Evolutionary conservation across 106 monocot genomes (phyloP), one percentile per base, ranked within the genome.

Genomic region (Dendrobium catenatum): DNA sequence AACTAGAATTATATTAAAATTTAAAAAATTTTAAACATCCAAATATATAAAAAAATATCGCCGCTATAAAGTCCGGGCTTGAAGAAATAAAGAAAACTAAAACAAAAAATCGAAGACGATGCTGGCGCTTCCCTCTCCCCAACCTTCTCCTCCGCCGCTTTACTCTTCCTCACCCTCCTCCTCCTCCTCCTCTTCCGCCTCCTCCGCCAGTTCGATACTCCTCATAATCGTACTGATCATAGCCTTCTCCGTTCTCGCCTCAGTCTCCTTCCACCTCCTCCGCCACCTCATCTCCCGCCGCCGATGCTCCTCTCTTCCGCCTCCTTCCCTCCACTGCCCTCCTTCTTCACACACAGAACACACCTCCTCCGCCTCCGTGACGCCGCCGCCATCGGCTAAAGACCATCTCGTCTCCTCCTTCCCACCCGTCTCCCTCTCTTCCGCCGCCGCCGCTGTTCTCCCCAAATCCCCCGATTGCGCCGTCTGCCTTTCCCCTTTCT

Each of bases 401-500:
- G 78, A 89, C 19, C 80, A 79, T 41, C 82, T 92, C 40, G 87
- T 91, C 67, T 86, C 85, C 15, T 89, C 94, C 42, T 91, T 98
- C 51, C 97, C 93, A 11, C 41, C 89, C n/a, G 72, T 85, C 55
- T 79, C 88, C 47, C 31, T 80, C 13, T 54, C 81, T 55, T 85
- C 89, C 10, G 77, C 13, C 13, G 10, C 13, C 16, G 10, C 13
- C 16, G 2, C 13, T 3, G 10, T 51, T 15, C 37, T 31, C n/a
- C 41, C 73, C 9, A 51, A 89, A 4, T 83, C 83, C 26, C 87
- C 80, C 7, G 95, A 96, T 79, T 99, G 98, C 83, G 98, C 98
- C 49, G 98, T 95, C 56, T 99, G 98, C 85, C 89, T 95, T 13
- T 91, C 89, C 43, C 82, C 79, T 18, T 93, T 99, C 83, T 73